Evolutionary conservation across 768 basidiomycete genomes (phyloP).

Genomic region (Trametes gibbosa): DNA sequence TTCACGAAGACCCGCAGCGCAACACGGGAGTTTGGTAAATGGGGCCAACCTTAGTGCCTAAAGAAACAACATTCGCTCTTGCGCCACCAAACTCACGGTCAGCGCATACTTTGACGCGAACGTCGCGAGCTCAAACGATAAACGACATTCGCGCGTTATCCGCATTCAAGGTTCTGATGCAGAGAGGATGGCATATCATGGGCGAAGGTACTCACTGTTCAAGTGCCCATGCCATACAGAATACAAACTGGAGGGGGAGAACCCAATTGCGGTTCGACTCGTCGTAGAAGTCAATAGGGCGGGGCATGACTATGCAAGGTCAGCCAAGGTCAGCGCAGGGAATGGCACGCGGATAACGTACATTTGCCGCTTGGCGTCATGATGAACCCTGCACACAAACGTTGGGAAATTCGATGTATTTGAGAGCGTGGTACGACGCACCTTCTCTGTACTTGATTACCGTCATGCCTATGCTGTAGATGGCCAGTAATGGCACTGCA

Average conservation of each 20-base stretch:
- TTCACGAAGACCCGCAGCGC: too few relatives aligned
- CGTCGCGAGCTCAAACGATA: not conserved
- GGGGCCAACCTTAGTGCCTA: too few relatives aligned
- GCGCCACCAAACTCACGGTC: too few relatives aligned
- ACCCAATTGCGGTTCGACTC: slow-evolving; percentile 48
- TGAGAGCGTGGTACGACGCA: slow-evolving; percentile 29
- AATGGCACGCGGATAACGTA: slow-evolving; percentile 29
- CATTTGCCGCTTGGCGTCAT: slow-evolving; percentile 32
- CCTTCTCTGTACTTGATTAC: slow-evolving; percentile 74
- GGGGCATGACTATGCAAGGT: slow-evolving; percentile 41
- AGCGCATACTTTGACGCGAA: not conserved
- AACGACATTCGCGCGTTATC: not conserved
- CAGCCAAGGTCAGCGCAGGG: not conserved
- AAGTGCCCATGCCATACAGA: slow-evolving; percentile 73
- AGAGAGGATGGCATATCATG: too few relatives aligned
- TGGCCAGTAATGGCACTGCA: slow-evolving; percentile 61
- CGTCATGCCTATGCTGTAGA: slow-evolving; percentile 62
- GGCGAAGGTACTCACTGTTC: slow-evolving; percentile 66
- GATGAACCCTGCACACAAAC: slow-evolving; percentile 37
- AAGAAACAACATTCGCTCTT: too few relatives aligned
- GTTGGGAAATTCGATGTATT: not conserved
- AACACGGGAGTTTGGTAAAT: too few relatives aligned
- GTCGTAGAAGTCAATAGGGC: slow-evolving; percentile 53
- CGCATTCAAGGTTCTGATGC: not conserved
- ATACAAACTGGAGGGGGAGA: slow-evolving; percentile 65